Conservation (phyloP, 495 filamentous ascomycete genomes). For the Hyaloscypha variabilis region DNA sequence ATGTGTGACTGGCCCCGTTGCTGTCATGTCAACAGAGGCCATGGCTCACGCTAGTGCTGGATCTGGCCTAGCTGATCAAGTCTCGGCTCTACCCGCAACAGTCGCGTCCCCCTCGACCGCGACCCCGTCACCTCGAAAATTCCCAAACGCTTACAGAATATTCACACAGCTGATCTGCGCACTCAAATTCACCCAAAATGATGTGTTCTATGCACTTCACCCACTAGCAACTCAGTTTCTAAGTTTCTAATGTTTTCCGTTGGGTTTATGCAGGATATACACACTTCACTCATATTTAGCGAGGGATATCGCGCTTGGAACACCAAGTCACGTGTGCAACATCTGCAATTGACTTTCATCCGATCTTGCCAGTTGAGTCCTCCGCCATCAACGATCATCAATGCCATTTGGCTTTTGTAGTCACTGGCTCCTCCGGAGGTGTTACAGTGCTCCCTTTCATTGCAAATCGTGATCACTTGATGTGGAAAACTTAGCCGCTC, state of each 20-base stretch:
- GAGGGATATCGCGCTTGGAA: not conserved
- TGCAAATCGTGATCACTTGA: slow-evolving; percentile 7
- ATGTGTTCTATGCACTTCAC: not conserved
- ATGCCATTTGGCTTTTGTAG: not conserved
- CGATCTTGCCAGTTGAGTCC: not conserved
- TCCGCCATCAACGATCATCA: not conserved
- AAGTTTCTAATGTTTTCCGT: not conserved
- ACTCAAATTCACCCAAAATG: not conserved
- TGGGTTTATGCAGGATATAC: not conserved
- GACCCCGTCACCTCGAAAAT: not conserved
- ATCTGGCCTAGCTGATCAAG: not conserved
- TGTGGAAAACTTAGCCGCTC: slow-evolving; percentile 28
- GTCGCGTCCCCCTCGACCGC: not conserved
- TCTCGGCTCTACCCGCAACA: not conserved
- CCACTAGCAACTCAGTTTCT: not conserved
- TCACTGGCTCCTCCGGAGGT: not conserved
- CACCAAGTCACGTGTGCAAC: not conserved
- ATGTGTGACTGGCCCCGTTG: not conserved
- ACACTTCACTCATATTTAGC: not conserved
- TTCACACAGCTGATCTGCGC: not conserved
- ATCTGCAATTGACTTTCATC: not conserved
- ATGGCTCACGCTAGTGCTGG: not conserved
- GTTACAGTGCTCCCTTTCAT: not conserved
- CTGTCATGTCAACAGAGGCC: not conserved
- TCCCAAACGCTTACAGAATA: not conserved